Conservation (phyloP, 2,329 filamentous ascomycete species). For the Penicillium polonicum region DNA sequence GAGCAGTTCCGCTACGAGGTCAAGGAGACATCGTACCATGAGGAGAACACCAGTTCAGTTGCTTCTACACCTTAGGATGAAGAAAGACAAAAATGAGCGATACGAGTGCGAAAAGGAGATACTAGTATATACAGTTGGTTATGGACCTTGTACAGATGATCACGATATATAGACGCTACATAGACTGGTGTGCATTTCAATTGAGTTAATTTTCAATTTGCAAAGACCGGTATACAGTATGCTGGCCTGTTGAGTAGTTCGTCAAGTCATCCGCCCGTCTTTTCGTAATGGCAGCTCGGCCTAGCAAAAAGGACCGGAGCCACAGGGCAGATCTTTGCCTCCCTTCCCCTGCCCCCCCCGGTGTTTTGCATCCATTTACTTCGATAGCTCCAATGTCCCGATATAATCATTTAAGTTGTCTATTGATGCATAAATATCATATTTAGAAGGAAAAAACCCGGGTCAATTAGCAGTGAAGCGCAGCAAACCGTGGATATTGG, state of each 20-base stretch:
- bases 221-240: background rate
- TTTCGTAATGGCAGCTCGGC: too few relatives aligned
- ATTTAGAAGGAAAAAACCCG: background rate
- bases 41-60: constrained; percentile 15
- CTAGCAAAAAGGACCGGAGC: too few relatives aligned
- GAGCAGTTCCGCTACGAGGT: constrained; percentile 35
- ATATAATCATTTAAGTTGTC: background rate
- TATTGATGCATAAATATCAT: too few relatives aligned
- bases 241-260: background rate
- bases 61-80: background rate
- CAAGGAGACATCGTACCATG: constrained; percentile 24
- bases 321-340: too few relatives aligned
- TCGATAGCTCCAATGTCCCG: background rate
- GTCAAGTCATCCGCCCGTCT: too few relatives aligned
- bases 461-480: background rate
- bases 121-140: background rate
- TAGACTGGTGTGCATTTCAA: background rate
- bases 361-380: background rate
- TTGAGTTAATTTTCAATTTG: background rate
- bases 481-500: too few relatives aligned
- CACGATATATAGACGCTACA: constrained; percentile 1
- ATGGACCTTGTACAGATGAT: background rate
- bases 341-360: too few relatives aligned
- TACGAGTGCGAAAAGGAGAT: background rate
- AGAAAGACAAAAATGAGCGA: background rate